A percentile compares a stretch with the other conserved stretches of the same genome.
Evolutionary conservation across 2,329 filamentous ascomycete species (phyloP).

Genomic region (Scedosporium boydii): DNA sequence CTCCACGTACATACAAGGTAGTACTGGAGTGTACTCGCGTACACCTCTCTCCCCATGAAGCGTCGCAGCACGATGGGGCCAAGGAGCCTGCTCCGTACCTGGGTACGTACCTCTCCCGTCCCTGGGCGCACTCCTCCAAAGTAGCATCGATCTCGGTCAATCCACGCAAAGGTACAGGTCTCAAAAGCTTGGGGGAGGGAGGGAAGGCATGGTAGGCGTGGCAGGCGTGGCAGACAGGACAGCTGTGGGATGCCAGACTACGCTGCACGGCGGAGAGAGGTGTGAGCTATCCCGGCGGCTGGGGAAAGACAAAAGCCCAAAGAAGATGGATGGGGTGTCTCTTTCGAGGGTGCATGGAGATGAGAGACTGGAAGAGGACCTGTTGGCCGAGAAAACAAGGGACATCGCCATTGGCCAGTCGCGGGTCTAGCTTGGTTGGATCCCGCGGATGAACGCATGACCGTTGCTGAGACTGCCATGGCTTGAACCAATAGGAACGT

Average conservation of each 20-base stretch:
- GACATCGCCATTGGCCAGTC: not conserved
- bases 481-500: not conserved
- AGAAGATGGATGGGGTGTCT: not conserved
- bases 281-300: not conserved
- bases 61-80: not conserved
- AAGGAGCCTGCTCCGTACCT: not conserved
- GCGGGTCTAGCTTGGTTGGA: conserved; percentile 1
- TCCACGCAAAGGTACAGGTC: not conserved
- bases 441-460: conserved; percentile 4
- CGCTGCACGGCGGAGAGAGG: not conserved
- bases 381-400: not conserved
- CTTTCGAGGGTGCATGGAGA: not conserved
- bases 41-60: not conserved
- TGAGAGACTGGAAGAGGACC: not conserved
- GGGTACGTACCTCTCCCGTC: not conserved
- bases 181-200: not conserved
- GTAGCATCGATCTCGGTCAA: not conserved
- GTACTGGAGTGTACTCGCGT: not conserved
- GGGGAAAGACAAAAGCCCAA: not conserved
- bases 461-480: not conserved
- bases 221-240: not conserved
- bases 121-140: not conserved
- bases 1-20: not conserved
- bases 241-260: not conserved
- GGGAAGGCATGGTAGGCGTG: not conserved